phyloP scores from a whole-genome alignment of 805 yeast genomes.

The Sugiyamaella lignohabitans region DNA sequence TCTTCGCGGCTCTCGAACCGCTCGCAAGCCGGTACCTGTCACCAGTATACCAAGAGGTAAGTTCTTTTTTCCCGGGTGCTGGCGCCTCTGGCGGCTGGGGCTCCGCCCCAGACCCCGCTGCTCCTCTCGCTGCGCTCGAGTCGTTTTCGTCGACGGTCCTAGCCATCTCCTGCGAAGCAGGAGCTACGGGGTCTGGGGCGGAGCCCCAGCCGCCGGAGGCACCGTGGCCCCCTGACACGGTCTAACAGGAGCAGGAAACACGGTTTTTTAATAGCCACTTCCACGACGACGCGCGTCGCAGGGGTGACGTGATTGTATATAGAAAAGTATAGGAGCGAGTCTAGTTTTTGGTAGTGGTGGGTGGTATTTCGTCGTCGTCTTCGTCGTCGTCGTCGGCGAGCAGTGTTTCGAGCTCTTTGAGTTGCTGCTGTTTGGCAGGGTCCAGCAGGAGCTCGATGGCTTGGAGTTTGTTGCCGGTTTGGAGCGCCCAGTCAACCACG shows the following conservation, averaged over 20 bases:
- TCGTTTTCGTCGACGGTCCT: background rate
- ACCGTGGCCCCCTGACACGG: too few species aligned
- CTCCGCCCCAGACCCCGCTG: background rate
- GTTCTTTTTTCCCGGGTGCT: background rate
- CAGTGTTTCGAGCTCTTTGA: conserved; percentile 4
- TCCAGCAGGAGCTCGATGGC: conserved; percentile 13
- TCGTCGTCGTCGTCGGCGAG: conserved; percentile 1
- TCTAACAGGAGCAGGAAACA: too few species aligned
- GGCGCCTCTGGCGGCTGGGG: background rate
- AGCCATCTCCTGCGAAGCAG: too few species aligned
- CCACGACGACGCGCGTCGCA: conserved; percentile 81
- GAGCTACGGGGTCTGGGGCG: too few species aligned
- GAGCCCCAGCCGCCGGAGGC: too few species aligned
- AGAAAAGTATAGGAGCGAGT: background rate
- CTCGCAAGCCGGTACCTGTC: conserved; percentile 26
- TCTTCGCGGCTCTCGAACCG: conserved; percentile 59
- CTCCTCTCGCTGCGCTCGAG: background rate
- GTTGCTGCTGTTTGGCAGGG: conserved; percentile 7
- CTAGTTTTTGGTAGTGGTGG: background rate
- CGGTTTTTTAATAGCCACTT: conserved; percentile 70
- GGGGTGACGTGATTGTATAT: conserved; percentile 72
- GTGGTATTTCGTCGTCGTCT: background rate
- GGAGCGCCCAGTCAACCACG: conserved; percentile 63
- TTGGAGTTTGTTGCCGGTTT: conserved; percentile 14
- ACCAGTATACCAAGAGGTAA: background rate